phyloP scores from a whole-genome alignment of 2,329 filamentous ascomycete species.

The Pseudopithomyces maydicus region DNA sequence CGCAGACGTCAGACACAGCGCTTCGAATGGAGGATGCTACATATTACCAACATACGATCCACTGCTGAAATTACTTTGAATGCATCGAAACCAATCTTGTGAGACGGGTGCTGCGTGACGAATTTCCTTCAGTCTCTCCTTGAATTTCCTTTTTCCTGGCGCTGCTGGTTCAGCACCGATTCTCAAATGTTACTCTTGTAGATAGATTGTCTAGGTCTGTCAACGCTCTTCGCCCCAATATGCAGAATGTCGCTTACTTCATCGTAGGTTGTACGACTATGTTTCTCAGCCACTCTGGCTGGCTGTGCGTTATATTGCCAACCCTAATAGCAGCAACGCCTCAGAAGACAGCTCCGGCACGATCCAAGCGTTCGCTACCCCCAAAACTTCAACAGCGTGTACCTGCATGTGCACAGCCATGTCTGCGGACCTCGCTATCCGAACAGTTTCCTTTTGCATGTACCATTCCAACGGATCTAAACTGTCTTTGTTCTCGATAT shows the following conservation, averaged over 20 bases:
- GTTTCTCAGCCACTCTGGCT: conserved; percentile 43
- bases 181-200: conserved; percentile 36
- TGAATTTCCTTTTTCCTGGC: conserved; percentile 40
- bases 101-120: conserved; percentile 43
- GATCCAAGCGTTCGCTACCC: conserved; percentile 29
- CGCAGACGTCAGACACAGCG: conserved; percentile 37
- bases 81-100: conserved; percentile 36
- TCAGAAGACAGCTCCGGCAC: conserved; percentile 29
- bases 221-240: conserved; percentile 8
- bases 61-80: conserved; percentile 23
- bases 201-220: conserved; percentile 36
- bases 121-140: conserved; percentile 43
- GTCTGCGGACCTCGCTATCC: conserved; percentile 38
- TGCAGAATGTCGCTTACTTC: conserved; percentile 36
- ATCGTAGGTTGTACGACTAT: conserved; percentile 45
- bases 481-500: conserved; percentile 47
- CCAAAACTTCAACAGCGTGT: conserved; percentile 33
- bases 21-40: conserved; percentile 35
- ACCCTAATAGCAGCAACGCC: conserved; percentile 40
- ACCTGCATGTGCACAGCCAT: conserved; percentile 45
- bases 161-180: conserved; percentile 42
- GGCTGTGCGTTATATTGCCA: conserved; percentile 44
- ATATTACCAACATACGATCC: conserved; percentile 43
- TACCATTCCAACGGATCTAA: conserved; percentile 34
- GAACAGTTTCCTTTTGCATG: conserved; percentile 43